Evolutionary conservation across 768 basidiomycete genomes (phyloP), one percentile per base, ranked within the genome.

Genomic region (Russula abietina): DNA sequence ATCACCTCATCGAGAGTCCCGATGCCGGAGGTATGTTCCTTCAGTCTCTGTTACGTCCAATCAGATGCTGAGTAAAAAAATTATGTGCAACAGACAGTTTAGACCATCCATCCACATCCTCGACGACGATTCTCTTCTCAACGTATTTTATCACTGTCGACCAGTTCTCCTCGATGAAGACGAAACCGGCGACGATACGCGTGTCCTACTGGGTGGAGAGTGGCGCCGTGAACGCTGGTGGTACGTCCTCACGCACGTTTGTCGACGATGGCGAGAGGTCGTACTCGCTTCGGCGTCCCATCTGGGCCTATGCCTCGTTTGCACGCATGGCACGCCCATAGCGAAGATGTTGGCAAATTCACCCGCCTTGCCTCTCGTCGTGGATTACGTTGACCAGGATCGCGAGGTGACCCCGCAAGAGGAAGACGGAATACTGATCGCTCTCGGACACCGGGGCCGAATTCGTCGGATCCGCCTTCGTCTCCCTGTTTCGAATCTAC

Each of bases 301-400:
- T 22, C 24, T 57, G 4, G 32, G 46, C 17, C 46, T 49, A 4
- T 22, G 22, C 17, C 57, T 49, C 16, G 30, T 57, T 24, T 57
- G 56, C 16, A 36, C 12, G 4, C 1, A 36, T n/a, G 26, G 22
- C n/a, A 57, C 56, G 9, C 33, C 45, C 10, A 33, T 49, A 53
- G 33, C 52, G n/a, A 32, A n/a, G 19, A 53, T 53, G 52, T 32
- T 57, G 32, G 45, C 56, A 9, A n/a, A 48, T 33, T 57, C 43
- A 46, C 56, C 56, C 5, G 41, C 39, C 28, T n/a, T 56, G 19
- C 55, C 50, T 19, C 28, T 49, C 16, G 28, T 49, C 48, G 26
- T 49, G 24, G 48, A 49, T 49, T 49, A 28, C 26, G 26, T 24
- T 28, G 48, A 49, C 14, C 24, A 49, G 26, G 26, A 49, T 14